Conservation (phyloP, 2,329 filamentous ascomycete genomes). For the Zasmidium citrigriseum region DNA sequence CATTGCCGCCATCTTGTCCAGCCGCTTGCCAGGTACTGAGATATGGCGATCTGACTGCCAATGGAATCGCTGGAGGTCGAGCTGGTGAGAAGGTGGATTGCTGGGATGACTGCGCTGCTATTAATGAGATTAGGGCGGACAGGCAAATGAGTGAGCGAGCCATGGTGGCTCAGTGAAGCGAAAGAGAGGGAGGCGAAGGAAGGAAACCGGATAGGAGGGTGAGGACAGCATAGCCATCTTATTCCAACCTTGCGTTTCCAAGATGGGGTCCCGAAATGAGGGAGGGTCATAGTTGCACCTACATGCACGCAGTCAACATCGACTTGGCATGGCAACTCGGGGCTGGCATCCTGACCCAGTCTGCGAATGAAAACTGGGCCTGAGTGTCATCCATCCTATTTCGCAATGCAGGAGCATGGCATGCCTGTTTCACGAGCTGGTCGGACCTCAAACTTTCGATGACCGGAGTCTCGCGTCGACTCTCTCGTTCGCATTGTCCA, state of each 20-base stretch:
- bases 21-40: slow-evolving; percentile 67
- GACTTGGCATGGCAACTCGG: slow-evolving; percentile 7
- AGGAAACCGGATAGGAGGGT: slow-evolving; percentile 8
- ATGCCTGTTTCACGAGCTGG: slow-evolving; percentile 3
- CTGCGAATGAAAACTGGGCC: neutral
- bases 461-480: neutral
- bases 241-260: neutral
- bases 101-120: slow-evolving; percentile 40
- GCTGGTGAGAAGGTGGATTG: slow-evolving; percentile 59
- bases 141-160: slow-evolving; percentile 7
- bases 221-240: neutral
- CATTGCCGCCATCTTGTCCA: slow-evolving; percentile 62
- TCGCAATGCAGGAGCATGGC: slow-evolving; percentile 1
- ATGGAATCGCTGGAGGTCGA: slow-evolving; percentile 67
- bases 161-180: slow-evolving; percentile 10
- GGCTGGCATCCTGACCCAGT: neutral
- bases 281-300: slow-evolving; percentile 5
- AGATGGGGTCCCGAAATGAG: slow-evolving; percentile 6
- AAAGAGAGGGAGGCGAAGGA: slow-evolving; percentile 16
- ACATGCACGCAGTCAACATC: neutral
- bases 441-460: neutral
- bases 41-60: slow-evolving; percentile 76
- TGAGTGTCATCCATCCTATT: neutral
- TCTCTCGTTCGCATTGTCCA: neutral
- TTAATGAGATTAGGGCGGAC: slow-evolving; percentile 16